Percentiles rank a stretch among this genome's conserved stretches.
Conservation (phyloP, 108 stramenopile genomes). For the Cyclotella atomus region DNA sequence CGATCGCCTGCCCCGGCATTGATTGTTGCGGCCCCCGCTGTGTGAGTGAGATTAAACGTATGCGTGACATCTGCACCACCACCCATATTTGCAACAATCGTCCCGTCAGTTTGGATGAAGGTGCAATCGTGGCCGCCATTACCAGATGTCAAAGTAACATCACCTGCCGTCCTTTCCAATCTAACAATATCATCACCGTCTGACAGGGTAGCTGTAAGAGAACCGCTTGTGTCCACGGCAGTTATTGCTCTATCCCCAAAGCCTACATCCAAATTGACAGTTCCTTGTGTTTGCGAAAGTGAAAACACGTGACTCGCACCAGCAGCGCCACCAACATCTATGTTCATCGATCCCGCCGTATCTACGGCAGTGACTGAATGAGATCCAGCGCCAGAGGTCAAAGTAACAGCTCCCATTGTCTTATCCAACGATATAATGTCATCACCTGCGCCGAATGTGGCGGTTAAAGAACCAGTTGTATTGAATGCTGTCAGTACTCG, state of each 20-base stretch:
- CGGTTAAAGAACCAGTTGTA: background rate
- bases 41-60: background rate
- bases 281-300: conserved; percentile 2
- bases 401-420: background rate
- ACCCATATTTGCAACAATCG: background rate
- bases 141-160: background rate
- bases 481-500: background rate
- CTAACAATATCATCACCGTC: background rate
- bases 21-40: background rate
- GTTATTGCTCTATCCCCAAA: background rate
- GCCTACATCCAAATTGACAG: background rate
- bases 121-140: background rate
- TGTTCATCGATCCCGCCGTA: background rate
- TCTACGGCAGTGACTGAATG: background rate
- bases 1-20: background rate
- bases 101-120: background rate
- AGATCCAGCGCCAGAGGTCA: background rate
- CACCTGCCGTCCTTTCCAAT: background rate
- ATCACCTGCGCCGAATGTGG: background rate
- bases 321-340: background rate
- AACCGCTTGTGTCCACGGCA: background rate
- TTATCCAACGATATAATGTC: background rate
- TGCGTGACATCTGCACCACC: background rate
- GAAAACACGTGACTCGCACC: background rate
- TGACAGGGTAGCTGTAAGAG: background rate